A percentile compares a stretch with the other conserved stretches of the same genome.
Evolutionary conservation across 768 basidiomycete species (phyloP).

Genomic region (Exidia glandulosa): DNA sequence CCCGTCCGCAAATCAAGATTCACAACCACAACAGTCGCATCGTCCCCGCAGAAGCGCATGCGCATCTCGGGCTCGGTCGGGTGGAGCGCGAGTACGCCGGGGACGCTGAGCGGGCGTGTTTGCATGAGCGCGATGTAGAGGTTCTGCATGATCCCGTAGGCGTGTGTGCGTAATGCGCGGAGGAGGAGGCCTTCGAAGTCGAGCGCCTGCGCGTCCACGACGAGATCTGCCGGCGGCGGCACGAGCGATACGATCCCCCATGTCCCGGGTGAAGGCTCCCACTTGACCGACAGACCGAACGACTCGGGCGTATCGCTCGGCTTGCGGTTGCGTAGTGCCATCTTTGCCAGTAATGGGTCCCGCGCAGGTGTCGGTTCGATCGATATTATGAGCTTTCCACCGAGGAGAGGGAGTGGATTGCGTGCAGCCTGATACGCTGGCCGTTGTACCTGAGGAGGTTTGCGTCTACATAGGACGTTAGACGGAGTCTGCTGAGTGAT

Average conservation of each 20-base stretch:
- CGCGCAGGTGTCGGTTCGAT: slow-evolving; percentile 26
- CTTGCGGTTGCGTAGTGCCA: slow-evolving; percentile 31
- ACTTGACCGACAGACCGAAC: slow-evolving; percentile 33
- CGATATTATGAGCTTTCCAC: slow-evolving; percentile 64
- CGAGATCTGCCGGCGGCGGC: background rate
- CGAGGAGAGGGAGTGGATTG: slow-evolving; percentile 44
- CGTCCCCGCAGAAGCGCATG: slow-evolving; percentile 13
- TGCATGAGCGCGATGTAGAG: slow-evolving; percentile 39
- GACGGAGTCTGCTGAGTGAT: background rate
- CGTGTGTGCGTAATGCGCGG: slow-evolving; percentile 54
- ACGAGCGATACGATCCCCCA: slow-evolving; percentile 33
- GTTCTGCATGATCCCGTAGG: slow-evolving; percentile 44
- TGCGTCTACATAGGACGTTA: slow-evolving; percentile 22
- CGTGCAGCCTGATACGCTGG: slow-evolving; percentile 15
- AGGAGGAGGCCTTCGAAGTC: slow-evolving; percentile 65
- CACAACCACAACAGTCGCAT: slow-evolving; percentile 64
- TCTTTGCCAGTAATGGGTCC: background rate
- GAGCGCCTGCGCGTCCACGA: slow-evolving; percentile 49
- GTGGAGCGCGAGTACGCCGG: background rate
- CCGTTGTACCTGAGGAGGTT: slow-evolving; percentile 18
- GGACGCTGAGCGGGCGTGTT: background rate
- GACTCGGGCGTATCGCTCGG: background rate
- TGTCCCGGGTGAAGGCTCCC: slow-evolving; percentile 65
- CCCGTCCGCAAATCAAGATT: slow-evolving; percentile 76
- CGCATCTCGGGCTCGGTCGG: background rate